A percentile compares a stretch with the other conserved stretches of the same genome.
Evolutionary conservation across 371 early-diverging fungal species (phyloP).

Genomic region (Actinomortierella wolfii): DNA sequence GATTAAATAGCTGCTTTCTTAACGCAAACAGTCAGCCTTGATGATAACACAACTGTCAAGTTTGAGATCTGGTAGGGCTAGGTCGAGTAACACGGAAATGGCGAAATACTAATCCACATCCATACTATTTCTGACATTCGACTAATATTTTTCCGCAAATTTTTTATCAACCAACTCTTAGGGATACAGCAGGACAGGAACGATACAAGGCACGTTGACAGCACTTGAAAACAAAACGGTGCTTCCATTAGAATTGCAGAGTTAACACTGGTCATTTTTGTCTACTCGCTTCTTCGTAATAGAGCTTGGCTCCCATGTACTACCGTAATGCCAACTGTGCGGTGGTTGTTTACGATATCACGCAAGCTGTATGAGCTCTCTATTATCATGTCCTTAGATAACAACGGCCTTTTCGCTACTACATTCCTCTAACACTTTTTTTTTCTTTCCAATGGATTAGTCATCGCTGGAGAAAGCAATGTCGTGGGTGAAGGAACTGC

Average conservation of each 20-base stretch:
- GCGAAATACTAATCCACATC: too few species aligned
- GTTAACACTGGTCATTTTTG: background rate
- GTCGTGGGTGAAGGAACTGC: conserved; percentile 98
- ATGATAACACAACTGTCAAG: conserved; percentile 75
- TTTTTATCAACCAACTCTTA: conserved; percentile 25
- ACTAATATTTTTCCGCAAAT: conserved; percentile 7
- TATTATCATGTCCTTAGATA: background rate
- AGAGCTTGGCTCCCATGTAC: conserved; percentile 98
- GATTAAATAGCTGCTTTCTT: conserved; percentile 76
- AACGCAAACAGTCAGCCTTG: conserved; percentile 73
- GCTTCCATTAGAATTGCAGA: too few species aligned
- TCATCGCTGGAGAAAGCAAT: conserved; percentile 96
- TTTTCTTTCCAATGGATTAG: conserved; percentile 32
- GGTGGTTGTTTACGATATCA: conserved; percentile 97
- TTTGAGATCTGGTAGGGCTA: conserved; percentile 83
- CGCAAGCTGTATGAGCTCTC: conserved; percentile 75
- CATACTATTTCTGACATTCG: conserved; percentile 4
- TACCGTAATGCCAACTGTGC: conserved; percentile 97
- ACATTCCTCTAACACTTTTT: background rate
- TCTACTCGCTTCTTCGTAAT: conserved; percentile 15
- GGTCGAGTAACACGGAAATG: too few species aligned
- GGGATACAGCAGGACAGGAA: conserved; percentile 97
- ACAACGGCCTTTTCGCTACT: background rate
- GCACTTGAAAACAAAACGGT: too few species aligned
- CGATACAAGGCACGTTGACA: conserved; percentile 76